A percentile compares a stretch with the other conserved stretches of the same genome.
Conservation (phyloP, 148 eudicot genomes). For the Cornus kousa region DNA sequence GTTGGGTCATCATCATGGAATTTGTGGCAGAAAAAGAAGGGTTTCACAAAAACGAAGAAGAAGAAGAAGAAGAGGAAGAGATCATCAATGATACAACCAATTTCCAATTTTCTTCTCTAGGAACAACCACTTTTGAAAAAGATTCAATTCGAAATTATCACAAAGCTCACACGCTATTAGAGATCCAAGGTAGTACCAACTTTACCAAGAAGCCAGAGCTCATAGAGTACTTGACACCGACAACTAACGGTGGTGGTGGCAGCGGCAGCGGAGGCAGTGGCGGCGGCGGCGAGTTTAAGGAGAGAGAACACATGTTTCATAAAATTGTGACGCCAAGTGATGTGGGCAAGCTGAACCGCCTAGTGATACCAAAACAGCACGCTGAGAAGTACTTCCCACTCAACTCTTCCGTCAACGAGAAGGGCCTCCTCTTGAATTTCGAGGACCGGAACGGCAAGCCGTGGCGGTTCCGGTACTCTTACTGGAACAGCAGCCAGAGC, state of each 20-base stretch:
- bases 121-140: too few relatives aligned
- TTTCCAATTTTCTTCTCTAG: too few relatives aligned
- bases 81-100: too few relatives aligned
- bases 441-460: constrained; percentile 11
- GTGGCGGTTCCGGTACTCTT: constrained; percentile 11
- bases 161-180: too few relatives aligned
- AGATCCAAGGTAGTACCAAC: too few relatives aligned
- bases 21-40: background rate
- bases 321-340: constrained; percentile 19
- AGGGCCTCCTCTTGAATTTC: constrained; percentile 11
- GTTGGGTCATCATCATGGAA: background rate
- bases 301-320: constrained; percentile 18
- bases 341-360: constrained; percentile 1
- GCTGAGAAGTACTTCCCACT: constrained; percentile 10
- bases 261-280: too few relatives aligned
- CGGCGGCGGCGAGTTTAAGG: background rate
- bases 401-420: constrained; percentile 8
- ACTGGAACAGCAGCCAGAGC: constrained; percentile 6
- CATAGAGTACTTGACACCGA: too few relatives aligned
- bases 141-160: too few relatives aligned
- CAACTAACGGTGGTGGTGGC: background rate
- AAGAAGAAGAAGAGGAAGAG: background rate
- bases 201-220: too few relatives aligned
- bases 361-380: background rate
- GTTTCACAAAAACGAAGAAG: background rate